These are phyloP conservation scores for Hemisphaericaspora xylanilytica DNA, from an alignment of 1,139 yeast genomes.

Conservation along the genomic window DNA sequence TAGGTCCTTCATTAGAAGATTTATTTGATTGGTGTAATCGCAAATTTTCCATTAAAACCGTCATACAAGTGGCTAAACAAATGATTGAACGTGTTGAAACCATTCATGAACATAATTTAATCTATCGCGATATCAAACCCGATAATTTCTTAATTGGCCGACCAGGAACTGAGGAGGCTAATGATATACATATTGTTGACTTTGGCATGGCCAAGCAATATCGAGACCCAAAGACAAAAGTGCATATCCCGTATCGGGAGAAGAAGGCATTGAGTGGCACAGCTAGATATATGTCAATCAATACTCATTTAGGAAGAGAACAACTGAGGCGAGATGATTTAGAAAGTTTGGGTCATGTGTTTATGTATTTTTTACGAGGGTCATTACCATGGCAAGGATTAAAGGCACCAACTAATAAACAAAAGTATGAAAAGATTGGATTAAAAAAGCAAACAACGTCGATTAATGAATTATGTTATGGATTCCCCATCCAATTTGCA, in stretches of 20 bases:
- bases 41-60: constrained; percentile 64
- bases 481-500: constrained; percentile 74
- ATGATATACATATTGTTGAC: constrained; percentile 48
- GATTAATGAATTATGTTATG: constrained; percentile 64
- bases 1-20: constrained; percentile 78
- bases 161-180: constrained; percentile 62
- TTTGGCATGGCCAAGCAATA: constrained; percentile 70
- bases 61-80: constrained; percentile 70
- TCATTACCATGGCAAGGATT: constrained; percentile 56
- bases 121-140: constrained; percentile 75
- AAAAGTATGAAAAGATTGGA: constrained; percentile 79
- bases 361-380: constrained; percentile 62
- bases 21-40: constrained; percentile 82
- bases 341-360: constrained; percentile 64
- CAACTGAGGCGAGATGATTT: constrained; percentile 64
- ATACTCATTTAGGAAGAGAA: constrained; percentile 63
- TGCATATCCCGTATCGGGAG: constrained; percentile 62
- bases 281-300: constrained; percentile 64
- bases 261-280: constrained; percentile 64
- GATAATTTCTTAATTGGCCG: constrained; percentile 73
- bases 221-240: constrained; percentile 58
- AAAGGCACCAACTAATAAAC: constrained; percentile 79
- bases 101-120: constrained; percentile 66
- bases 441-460: constrained; percentile 73
- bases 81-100: constrained; percentile 68